These are phyloP conservation scores for Erucastrum elatum DNA, from an alignment of 345 rosid species.

Conservation along the genomic window DNA sequence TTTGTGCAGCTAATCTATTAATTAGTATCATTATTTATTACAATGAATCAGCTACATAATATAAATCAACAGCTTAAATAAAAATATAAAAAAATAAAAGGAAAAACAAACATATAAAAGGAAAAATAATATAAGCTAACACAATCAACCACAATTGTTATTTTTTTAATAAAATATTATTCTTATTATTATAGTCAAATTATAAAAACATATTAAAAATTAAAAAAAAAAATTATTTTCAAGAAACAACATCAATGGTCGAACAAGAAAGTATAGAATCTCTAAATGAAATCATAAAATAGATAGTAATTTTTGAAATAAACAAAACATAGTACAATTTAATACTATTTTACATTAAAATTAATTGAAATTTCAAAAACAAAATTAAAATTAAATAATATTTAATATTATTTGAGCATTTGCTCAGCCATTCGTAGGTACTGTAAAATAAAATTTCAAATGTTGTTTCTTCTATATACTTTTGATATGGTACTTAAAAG, in stretches of 20 bases:
- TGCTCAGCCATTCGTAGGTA: too few species aligned
- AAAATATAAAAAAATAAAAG: not conserved
- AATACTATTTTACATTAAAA: too few species aligned
- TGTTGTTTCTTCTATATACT: too few species aligned
- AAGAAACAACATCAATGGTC: not conserved
- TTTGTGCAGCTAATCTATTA: not conserved
- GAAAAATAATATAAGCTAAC: not conserved
- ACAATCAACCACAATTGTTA: not conserved
- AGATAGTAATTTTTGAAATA: not conserved
- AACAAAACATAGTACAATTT: too few species aligned
- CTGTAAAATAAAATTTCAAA: too few species aligned
- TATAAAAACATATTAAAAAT: not conserved
- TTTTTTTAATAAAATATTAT: too few species aligned
- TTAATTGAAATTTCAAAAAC: not conserved
- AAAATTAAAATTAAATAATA: too few species aligned
- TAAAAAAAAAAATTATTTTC: not conserved
- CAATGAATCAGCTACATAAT: not conserved
- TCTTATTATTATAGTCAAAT: too few species aligned
- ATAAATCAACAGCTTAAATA: not conserved
- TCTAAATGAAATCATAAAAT: not conserved
- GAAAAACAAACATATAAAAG: not conserved
- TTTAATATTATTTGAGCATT: too few species aligned
- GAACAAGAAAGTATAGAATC: not conserved
- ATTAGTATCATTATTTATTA: too few species aligned
- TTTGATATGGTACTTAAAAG: too few species aligned